Percentiles rank a stretch among this genome's conserved stretches.
Evolutionary conservation across 169 alveolate genomes (phyloP).

Genomic region (Theileria parva): DNA sequence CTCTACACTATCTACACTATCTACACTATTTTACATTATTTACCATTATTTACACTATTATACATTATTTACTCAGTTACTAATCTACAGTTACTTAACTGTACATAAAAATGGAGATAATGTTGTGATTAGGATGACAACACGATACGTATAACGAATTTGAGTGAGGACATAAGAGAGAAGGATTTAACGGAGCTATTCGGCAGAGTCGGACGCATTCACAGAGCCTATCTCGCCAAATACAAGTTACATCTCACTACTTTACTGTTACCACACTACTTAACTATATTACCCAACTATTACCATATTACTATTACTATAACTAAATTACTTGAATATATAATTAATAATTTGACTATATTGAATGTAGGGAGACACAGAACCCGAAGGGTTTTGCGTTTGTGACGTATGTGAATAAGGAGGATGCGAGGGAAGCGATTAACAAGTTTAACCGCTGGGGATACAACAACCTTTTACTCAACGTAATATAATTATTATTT

Average conservation of each 20-base stretch:
- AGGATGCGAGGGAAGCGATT: constrained; percentile 87
- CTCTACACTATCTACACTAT: not conserved
- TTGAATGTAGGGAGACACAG: constrained; percentile 79
- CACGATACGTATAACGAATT: constrained; percentile 86
- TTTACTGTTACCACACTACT: not conserved
- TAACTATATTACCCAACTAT: too few species aligned
- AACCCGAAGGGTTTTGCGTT: constrained; percentile 88
- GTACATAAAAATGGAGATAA: constrained; percentile 36
- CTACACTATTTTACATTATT: too few species aligned
- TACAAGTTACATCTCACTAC: constrained; percentile 69
- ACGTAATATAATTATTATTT: constrained; percentile 50
- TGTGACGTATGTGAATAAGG: constrained; percentile 82
- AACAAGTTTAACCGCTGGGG: constrained; percentile 85
- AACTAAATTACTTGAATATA: too few species aligned
- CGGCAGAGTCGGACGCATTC: constrained; percentile 83
- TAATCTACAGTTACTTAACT: too few species aligned
- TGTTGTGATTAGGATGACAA: constrained; percentile 82
- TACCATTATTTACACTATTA: too few species aligned
- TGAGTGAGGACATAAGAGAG: constrained; percentile 86
- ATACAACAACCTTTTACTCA: constrained; percentile 83
- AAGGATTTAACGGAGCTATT: constrained; percentile 83
- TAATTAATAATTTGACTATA: too few species aligned
- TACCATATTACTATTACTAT: too few species aligned
- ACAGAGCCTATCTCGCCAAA: constrained; percentile 84
- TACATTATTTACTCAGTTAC: too few species aligned